Evolutionary conservation across 2,329 filamentous ascomycete species (phyloP).

Genomic region (Blumeria hordei): DNA sequence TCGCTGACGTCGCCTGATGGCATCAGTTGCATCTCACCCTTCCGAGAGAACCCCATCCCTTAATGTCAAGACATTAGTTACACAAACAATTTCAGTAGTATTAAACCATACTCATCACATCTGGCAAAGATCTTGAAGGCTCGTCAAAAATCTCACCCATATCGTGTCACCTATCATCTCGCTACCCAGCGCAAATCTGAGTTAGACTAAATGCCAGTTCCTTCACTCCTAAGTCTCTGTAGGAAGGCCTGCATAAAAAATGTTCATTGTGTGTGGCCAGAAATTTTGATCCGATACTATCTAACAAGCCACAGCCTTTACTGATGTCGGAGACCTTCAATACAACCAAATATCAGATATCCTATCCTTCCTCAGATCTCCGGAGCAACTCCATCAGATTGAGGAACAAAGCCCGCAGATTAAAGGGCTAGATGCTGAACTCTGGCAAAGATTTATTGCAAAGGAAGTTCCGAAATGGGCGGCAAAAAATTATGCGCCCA

Average conservation of each 20-base stretch:
- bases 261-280: conserved; percentile 16
- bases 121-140: too few species aligned
- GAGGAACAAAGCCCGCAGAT: conserved; percentile 61
- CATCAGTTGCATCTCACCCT: too few species aligned
- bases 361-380: conserved; percentile 45
- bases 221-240: conserved; percentile 27
- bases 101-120: too few species aligned
- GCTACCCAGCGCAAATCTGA: too few species aligned
- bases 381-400: conserved; percentile 48
- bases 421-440: conserved; percentile 38
- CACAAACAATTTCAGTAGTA: too few species aligned
- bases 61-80: too few species aligned
- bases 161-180: too few species aligned
- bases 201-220: conserved; percentile 19
- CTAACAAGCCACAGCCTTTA: conserved; percentile 23
- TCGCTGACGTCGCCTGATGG: too few species aligned
- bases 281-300: conserved; percentile 3
- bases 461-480: conserved; percentile 45
- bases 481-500: conserved; percentile 36
- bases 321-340: conserved; percentile 46
- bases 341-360: conserved; percentile 42
- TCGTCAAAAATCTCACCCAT: too few species aligned
- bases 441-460: conserved; percentile 61
- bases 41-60: too few species aligned
- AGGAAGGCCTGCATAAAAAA: conserved; percentile 27